These are phyloP conservation scores for Kazachstania taianensis DNA, from an alignment of 805 yeast genomes.

Conservation along the genomic window DNA sequence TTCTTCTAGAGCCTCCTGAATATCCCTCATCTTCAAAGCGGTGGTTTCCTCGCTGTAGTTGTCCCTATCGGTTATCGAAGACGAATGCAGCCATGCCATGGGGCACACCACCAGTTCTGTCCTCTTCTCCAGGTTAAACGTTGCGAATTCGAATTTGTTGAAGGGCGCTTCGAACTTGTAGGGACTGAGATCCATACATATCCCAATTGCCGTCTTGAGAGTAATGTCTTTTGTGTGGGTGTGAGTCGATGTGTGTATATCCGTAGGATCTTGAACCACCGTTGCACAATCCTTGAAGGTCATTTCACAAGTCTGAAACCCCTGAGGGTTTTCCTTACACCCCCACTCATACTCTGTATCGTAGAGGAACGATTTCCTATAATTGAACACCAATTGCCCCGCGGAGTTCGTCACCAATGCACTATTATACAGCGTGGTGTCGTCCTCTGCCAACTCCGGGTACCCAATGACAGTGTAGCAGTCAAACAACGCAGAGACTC, in stretches of 20 bases:
- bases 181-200: slow-evolving; percentile 92
- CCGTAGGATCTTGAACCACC: not conserved
- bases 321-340: slow-evolving; percentile 52
- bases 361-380: slow-evolving; percentile 68
- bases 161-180: slow-evolving; percentile 77
- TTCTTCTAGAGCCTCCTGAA: slow-evolving; percentile 7
- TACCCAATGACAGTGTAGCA: slow-evolving; percentile 75
- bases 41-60: slow-evolving; percentile 10
- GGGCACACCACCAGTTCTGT: slow-evolving; percentile 61
- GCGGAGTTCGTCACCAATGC: slow-evolving; percentile 51
- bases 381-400: slow-evolving; percentile 54
- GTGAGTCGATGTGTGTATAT: not conserved
- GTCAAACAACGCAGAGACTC: slow-evolving; percentile 37
- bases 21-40: slow-evolving; percentile 5
- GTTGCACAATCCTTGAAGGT: slow-evolving; percentile 19
- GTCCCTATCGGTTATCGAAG: slow-evolving; percentile 30
- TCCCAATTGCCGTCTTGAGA: slow-evolving; percentile 55
- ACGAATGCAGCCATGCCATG: slow-evolving; percentile 71
- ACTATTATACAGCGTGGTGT: slow-evolving; percentile 47
- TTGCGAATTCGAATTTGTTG: slow-evolving; percentile 59
- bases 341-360: slow-evolving; percentile 79
- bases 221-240: slow-evolving; percentile 11
- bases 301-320: slow-evolving; percentile 45
- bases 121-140: slow-evolving; percentile 36
- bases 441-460: slow-evolving; percentile 43